phyloP scores from a whole-genome alignment of 352 stramenopile genomes.

The Detonula confervacea region DNA sequence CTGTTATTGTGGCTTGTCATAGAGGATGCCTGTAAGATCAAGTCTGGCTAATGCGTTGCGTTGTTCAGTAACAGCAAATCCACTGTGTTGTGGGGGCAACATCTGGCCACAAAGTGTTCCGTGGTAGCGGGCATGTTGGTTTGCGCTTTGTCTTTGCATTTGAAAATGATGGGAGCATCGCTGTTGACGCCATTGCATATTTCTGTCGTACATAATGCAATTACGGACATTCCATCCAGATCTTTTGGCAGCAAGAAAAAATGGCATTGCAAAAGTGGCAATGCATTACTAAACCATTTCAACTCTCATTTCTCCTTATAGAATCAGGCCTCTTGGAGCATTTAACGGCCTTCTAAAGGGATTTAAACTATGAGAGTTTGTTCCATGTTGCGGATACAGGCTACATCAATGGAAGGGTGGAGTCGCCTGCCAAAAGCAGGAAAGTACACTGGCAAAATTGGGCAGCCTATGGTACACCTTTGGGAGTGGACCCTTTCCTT shows the following conservation, averaged over 20 bases:
- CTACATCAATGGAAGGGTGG: no score
- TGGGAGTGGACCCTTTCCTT: background rate
- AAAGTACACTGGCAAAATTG: conserved; percentile 7
- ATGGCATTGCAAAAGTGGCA: conserved; percentile 14
- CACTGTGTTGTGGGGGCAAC: conserved; percentile 4
- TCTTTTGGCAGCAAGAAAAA: conserved; percentile 16
- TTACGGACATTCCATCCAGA: conserved; percentile 16
- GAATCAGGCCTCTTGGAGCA: conserved; percentile 25
- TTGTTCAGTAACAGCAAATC: conserved; percentile 18
- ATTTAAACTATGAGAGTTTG: conserved; percentile 13
- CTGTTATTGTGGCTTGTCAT: conserved; percentile 39
- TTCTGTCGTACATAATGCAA: background rate
- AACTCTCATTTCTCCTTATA: conserved; percentile 18
- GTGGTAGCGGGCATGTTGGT: background rate
- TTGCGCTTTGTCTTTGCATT: background rate
- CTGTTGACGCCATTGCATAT: conserved; percentile 10
- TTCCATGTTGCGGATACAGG: conserved; percentile 15
- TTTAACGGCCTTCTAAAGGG: conserved; percentile 7
- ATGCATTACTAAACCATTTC: conserved; percentile 11
- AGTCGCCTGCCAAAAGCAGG: conserved; percentile 28
- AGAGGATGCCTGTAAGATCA: background rate
- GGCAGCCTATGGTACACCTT: conserved; percentile 8
- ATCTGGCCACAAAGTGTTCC: conserved; percentile 1
- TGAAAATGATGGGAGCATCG: background rate
- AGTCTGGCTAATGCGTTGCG: background rate